Evolutionary conservation across 2,329 filamentous ascomycete genomes (phyloP).

Genomic region (Stagonosporopsis tanaceti): DNA sequence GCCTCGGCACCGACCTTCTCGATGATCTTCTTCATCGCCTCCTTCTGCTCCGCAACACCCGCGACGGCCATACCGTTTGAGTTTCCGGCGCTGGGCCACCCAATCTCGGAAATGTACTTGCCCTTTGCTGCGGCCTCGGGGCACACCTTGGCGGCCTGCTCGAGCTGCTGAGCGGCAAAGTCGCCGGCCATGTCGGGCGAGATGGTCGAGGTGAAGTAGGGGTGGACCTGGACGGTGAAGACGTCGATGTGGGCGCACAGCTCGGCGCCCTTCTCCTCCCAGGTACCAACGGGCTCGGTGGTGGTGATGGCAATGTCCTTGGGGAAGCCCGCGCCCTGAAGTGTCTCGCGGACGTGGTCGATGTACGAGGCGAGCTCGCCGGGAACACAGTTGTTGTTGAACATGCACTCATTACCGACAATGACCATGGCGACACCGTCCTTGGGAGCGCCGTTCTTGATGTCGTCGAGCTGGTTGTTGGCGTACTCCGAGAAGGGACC

Average conservation of each 20-base stretch:
- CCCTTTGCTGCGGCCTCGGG: conserved; percentile 63
- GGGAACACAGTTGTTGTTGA: conserved; percentile 73
- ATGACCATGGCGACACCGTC: conserved; percentile 80
- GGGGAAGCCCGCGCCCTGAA: conserved; percentile 71
- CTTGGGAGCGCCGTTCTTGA: conserved; percentile 74
- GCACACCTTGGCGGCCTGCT: conserved; percentile 75
- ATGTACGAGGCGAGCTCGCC: conserved; percentile 75
- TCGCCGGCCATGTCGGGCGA: conserved; percentile 71
- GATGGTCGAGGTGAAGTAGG: conserved; percentile 85
- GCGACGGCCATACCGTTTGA: conserved; percentile 78
- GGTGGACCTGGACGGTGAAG: conserved; percentile 86
- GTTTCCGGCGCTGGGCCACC: conserved; percentile 79
- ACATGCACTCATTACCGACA: conserved; percentile 90
- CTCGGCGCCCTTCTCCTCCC: conserved; percentile 66
- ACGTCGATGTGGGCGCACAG: conserved; percentile 81
- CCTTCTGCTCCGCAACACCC: conserved; percentile 70
- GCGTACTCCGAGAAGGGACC: conserved; percentile 61
- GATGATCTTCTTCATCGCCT: conserved; percentile 76
- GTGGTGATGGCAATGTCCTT: conserved; percentile 74
- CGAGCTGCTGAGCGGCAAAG: conserved; percentile 78
- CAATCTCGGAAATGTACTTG: conserved; percentile 86
- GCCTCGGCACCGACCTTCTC: conserved; percentile 70
- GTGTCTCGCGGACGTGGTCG: conserved; percentile 67
- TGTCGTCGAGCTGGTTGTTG: conserved; percentile 75
- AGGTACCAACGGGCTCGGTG: conserved; percentile 83